phyloP scores from a whole-genome alignment of 257 asterid genomes.

The Salvia hispanica region DNA sequence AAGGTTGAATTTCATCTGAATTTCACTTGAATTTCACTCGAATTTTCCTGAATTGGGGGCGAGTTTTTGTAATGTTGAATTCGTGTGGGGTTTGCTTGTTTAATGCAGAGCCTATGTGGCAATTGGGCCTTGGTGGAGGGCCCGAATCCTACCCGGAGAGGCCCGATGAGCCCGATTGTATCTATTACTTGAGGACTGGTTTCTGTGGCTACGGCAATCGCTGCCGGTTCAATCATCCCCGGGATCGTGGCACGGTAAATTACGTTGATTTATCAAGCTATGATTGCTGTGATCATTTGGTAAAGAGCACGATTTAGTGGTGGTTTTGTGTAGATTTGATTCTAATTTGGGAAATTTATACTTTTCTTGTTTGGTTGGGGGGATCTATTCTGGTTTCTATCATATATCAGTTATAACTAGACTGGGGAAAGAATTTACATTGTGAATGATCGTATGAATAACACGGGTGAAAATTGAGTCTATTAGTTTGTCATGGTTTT shows the following conservation, averaged over 20 bases:
- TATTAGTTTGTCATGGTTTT: conserved; percentile 19
- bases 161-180: too few relatives aligned
- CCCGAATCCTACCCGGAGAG: conserved; percentile 45
- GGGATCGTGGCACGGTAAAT: conserved; percentile 63
- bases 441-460: conserved; percentile 29
- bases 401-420: conserved; percentile 2
- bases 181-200: conserved; percentile 84
- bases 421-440: conserved; percentile 17
- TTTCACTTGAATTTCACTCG: conserved; percentile 45
- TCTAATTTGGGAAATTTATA: conserved; percentile 26
- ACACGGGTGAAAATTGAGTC: conserved; percentile 22
- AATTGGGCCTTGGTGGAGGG: conserved; percentile 65
- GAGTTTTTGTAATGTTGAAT: conserved; percentile 37
- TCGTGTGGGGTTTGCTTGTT: conserved; percentile 36
- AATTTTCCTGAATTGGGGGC: conserved; percentile 31
- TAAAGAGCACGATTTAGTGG: conserved; percentile 25
- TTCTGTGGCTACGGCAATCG: conserved; percentile 87
- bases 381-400: conserved; percentile 17
- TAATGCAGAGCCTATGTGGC: conserved; percentile 98
- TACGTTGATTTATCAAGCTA: not conserved
- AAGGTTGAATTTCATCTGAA: conserved; percentile 62
- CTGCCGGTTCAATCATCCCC: conserved; percentile 97
- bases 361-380: conserved; percentile 17
- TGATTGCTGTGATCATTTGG: conserved; percentile 44
- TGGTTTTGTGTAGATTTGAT: conserved; percentile 33